phyloP scores from a whole-genome alignment of 2,329 filamentous ascomycete genomes.

The Neofusicoccum laricinum region DNA sequence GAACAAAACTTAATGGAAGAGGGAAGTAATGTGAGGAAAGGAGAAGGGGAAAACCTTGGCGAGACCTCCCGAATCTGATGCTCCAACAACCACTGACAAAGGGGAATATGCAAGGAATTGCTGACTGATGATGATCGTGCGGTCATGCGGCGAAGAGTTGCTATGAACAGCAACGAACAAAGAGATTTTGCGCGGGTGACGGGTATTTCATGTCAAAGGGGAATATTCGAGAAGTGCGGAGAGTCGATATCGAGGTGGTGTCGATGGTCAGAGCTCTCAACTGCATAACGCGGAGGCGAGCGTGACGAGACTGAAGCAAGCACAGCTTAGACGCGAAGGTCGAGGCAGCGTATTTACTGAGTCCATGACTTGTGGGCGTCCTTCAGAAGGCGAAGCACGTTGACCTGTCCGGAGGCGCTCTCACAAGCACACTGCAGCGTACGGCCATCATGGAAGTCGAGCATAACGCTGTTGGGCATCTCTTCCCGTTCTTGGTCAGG shows the following conservation, averaged over 20 bases:
- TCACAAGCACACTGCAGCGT: constrained; percentile 59
- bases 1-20: neutral
- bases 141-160: constrained; percentile 8
- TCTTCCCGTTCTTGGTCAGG: constrained; percentile 93
- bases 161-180: neutral
- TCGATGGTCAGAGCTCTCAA: neutral
- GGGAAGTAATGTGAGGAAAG: neutral
- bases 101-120: constrained; percentile 15
- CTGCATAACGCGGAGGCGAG: neutral
- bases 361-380: constrained; percentile 9
- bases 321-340: neutral
- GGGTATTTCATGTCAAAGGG: constrained; percentile 9
- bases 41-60: neutral
- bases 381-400: constrained; percentile 26
- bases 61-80: neutral
- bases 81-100: constrained; percentile 12
- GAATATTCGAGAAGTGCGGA: neutral
- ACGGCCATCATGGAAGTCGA: constrained; percentile 61
- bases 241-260: neutral
- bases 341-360: neutral
- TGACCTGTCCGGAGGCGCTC: constrained; percentile 31
- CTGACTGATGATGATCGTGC: constrained; percentile 12
- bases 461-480: constrained; percentile 76
- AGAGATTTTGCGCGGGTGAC: constrained; percentile 1
- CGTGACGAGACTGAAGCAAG: neutral